Evolutionary conservation across 805 yeast genomes (phyloP), one percentile per base, ranked within the genome.

Genomic region (Myxozyma melibiosi): DNA sequence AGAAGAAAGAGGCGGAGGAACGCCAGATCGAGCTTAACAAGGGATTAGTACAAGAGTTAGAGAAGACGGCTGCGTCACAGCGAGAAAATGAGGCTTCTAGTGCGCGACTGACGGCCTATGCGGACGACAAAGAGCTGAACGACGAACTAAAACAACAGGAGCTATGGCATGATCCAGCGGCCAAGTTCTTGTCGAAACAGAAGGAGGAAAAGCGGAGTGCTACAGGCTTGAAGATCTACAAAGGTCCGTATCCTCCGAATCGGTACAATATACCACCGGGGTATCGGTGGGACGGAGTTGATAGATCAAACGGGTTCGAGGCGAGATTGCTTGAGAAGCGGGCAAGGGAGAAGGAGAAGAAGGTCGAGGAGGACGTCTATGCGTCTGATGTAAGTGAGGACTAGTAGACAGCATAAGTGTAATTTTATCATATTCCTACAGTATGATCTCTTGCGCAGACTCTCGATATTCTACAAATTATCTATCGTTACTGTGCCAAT

Each of bases 281-380:
- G 0, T 75, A 76, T 63, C 76, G 88, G 55, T 91, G 98, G 98
- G 96, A 88, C 70, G 97, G 97, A 0, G 84, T 91, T 1, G 91
- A 89, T 71, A 74, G 98, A 57, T 84, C 95, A 0, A 91, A 86
- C 68, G 97, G 96, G 2, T 91, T 87, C 71, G 98, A 91, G 68
- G 75, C 73, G 47, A 74, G 78, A 53, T 79, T 87, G 77, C 77
- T 87, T 62, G 76, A 59, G 25, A 61, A 60, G 41, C 70, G 67
- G 28, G 55, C 62, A 33, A 65, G 63, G 35, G 53, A 31, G 25
- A 57, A 55, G 39, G 66, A 65, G 18, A 54, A 51, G 41, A 60
- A 67, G 50, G 31, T 39, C 11, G 64, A 53, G 37, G 61, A 49
- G 47, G 65, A 62, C 38, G 63, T 35, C 6, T 60, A 60, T 38